phyloP scores from a whole-genome alignment of 2,329 filamentous ascomycete genomes.

The Ophiosphaerella herpotricha region DNA sequence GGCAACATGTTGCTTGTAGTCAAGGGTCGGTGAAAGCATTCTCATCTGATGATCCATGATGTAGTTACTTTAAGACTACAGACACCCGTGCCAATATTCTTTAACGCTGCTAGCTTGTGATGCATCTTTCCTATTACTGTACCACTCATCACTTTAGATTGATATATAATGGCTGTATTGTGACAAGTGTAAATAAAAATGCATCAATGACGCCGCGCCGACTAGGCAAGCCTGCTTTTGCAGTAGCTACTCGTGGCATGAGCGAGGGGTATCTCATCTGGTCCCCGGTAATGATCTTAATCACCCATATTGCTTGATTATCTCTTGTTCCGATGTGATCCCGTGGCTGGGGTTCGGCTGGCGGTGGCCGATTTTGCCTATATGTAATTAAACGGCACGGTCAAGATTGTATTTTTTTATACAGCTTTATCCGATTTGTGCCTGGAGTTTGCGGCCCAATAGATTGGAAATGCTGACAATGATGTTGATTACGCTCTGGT shows the following conservation, averaged over 20 bases:
- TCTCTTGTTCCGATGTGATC: not conserved
- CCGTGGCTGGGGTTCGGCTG: not conserved
- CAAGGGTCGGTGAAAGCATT: not conserved
- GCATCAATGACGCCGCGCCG: too few species aligned
- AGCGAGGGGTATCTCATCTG: too few species aligned
- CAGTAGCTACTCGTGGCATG: not conserved
- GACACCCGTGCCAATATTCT: too few species aligned
- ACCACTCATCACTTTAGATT: not conserved
- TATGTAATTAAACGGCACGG: not conserved
- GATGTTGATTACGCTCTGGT: slow-evolving; percentile 1
- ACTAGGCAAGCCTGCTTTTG: too few species aligned
- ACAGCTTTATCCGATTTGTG: not conserved
- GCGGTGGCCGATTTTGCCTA: not conserved
- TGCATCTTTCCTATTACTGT: not conserved
- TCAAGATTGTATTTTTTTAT: too few species aligned
- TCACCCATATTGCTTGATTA: not conserved
- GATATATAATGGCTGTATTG: not conserved
- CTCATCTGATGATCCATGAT: not conserved
- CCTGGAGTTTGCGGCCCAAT: not conserved
- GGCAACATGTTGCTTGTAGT: slow-evolving; percentile 2
- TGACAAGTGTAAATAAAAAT: not conserved
- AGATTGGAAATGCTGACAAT: not conserved
- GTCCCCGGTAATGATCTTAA: too few species aligned
- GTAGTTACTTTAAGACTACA: not conserved
- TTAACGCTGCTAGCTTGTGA: too few species aligned